Evolutionary conservation across 2,329 filamentous ascomycete genomes (phyloP).

Genomic region (Hymenoscyphus albidus): DNA sequence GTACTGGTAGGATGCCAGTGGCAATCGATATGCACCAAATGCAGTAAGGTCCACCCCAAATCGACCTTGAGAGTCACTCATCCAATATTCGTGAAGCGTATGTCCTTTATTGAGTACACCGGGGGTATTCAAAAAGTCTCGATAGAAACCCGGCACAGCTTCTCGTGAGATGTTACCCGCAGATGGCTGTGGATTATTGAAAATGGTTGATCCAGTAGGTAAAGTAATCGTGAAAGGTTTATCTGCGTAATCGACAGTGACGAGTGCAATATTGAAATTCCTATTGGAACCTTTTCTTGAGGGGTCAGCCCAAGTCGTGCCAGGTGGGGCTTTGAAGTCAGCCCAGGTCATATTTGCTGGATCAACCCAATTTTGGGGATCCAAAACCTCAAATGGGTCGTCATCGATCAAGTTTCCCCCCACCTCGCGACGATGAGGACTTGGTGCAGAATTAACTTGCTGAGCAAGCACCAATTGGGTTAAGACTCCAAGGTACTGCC

Average conservation of each 20-base stretch:
- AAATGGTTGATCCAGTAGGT: constrained; percentile 14
- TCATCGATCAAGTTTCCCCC: background rate
- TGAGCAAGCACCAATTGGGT: background rate
- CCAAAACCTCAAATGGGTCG: constrained; percentile 12
- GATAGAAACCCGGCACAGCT: constrained; percentile 15
- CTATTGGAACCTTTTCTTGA: constrained; percentile 15
- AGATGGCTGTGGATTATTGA: constrained; percentile 17
- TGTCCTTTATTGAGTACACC: constrained; percentile 18
- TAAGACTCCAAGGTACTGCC: background rate
- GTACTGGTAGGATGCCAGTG: constrained; percentile 16
- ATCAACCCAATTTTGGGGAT: constrained; percentile 15
- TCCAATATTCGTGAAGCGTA: constrained; percentile 23
- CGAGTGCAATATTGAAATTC: constrained; percentile 21
- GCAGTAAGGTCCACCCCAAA: constrained; percentile 20
- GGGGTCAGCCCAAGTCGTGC: constrained; percentile 17
- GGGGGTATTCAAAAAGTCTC: constrained; percentile 19
- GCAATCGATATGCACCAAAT: constrained; percentile 17
- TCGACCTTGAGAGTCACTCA: constrained; percentile 17
- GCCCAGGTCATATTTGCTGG: constrained; percentile 14
- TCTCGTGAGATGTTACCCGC: constrained; percentile 11
- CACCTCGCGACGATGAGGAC: background rate
- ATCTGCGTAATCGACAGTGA: constrained; percentile 17
- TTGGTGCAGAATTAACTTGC: background rate
- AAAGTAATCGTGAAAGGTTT: constrained; percentile 14
- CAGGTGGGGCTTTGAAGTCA: constrained; percentile 15